Conservation (phyloP, 345 rosid genomes). For the Salix viminalis region DNA sequence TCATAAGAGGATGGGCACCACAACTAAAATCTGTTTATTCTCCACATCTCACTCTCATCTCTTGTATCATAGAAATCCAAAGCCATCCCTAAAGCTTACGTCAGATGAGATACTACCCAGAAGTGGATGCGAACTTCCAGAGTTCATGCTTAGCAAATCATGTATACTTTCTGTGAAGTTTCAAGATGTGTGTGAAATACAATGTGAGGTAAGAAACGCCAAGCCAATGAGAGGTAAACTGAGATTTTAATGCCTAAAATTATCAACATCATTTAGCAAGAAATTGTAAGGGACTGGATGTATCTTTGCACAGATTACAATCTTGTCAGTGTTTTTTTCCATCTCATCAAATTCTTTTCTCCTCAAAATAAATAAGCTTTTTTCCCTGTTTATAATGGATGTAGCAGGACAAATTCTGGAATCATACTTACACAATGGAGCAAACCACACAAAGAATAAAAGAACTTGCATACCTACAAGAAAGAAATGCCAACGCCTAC, state of each 20-base stretch:
- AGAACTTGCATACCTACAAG: slow-evolving; percentile 6
- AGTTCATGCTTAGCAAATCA: not conserved
- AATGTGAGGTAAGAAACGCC: not conserved
- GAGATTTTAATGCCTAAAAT: not conserved
- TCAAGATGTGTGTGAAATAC: not conserved
- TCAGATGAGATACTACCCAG: no score
- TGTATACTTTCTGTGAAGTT: not conserved
- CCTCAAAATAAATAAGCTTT: no score
- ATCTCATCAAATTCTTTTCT: not conserved
- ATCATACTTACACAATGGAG: slow-evolving; percentile 21
- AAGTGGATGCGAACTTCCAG: not conserved
- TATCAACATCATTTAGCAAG: not conserved
- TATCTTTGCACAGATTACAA: slow-evolving; percentile 27
- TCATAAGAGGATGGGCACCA: not conserved
- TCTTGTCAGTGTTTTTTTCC: slow-evolving; percentile 7
- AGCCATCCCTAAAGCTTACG: not conserved
- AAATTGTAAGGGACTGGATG: not conserved
- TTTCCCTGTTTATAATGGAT: not conserved
- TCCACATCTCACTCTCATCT: not conserved
- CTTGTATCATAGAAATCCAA: not conserved
- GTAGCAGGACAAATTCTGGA: not conserved
- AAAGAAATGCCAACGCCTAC: slow-evolving; percentile 13
- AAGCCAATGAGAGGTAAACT: not conserved
- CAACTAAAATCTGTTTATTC: not conserved
- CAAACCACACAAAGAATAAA: slow-evolving; percentile 32